These are phyloP conservation scores for Ramichloridium luteum DNA, from an alignment of 2,329 filamentous ascomycete genomes.

Conservation along the genomic window DNA sequence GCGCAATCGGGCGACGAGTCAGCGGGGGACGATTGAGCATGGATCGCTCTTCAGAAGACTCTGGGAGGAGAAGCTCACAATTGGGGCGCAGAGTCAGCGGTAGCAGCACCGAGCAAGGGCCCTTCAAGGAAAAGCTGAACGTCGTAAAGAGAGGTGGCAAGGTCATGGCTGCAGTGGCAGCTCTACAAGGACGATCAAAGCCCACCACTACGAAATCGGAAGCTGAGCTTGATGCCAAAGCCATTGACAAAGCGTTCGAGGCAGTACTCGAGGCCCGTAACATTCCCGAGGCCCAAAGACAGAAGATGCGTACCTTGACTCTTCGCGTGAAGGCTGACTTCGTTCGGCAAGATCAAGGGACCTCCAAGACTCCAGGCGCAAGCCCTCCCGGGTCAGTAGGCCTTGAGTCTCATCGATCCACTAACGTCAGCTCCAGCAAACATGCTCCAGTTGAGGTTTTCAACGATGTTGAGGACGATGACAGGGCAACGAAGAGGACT, in stretches of 20 bases:
- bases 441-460: slow-evolving; percentile 15
- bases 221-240: slow-evolving; percentile 38
- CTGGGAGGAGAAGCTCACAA: slow-evolving; percentile 9
- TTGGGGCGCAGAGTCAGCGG: slow-evolving; percentile 26
- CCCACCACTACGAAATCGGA: slow-evolving; percentile 29
- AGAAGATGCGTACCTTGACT: slow-evolving; percentile 85
- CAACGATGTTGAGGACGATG: slow-evolving; percentile 16
- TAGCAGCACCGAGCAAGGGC: slow-evolving; percentile 22
- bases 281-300: slow-evolving; percentile 83
- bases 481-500: slow-evolving; percentile 30
- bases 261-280: slow-evolving; percentile 66
- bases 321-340: slow-evolving; percentile 91
- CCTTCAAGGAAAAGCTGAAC: slow-evolving; percentile 19
- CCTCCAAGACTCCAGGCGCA: slow-evolving; percentile 40
- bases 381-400: slow-evolving; percentile 37
- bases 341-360: slow-evolving; percentile 66
- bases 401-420: slow-evolving; percentile 29
- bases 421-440: slow-evolving; percentile 20
- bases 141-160: slow-evolving; percentile 38
- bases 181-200: slow-evolving; percentile 44
- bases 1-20: slow-evolving; percentile 17
- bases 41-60: slow-evolving; percentile 19
- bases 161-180: slow-evolving; percentile 53
- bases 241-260: slow-evolving; percentile 52
- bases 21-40: slow-evolving; percentile 18